These are phyloP conservation scores for Sporothrix euskadiensis DNA, from an alignment of 2,329 filamentous ascomycete species.

Conservation along the genomic window DNA sequence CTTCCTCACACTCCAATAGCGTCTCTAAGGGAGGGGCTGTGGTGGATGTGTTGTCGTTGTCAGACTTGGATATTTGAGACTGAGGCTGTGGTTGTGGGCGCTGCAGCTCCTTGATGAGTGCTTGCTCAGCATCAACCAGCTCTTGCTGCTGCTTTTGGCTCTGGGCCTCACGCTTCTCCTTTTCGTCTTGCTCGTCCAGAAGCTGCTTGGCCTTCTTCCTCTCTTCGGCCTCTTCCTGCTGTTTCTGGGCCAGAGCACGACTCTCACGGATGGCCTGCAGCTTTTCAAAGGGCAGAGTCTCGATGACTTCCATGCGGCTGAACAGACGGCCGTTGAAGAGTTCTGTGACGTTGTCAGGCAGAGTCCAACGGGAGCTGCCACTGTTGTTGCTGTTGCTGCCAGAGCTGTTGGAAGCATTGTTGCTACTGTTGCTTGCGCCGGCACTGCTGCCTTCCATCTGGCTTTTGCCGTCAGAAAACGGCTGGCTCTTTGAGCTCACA, in stretches of 20 bases:
- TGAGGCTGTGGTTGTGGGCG: neutral
- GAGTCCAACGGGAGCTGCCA: slow-evolving; percentile 49
- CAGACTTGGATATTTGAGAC: neutral
- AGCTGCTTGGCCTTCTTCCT: slow-evolving; percentile 27
- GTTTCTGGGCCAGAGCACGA: slow-evolving; percentile 39
- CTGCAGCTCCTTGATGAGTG: slow-evolving; percentile 12
- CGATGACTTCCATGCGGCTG: slow-evolving; percentile 57
- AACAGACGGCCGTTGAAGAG: slow-evolving; percentile 58
- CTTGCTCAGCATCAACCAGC: neutral
- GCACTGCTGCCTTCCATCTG: slow-evolving; percentile 31
- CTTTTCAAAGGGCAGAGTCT: slow-evolving; percentile 58
- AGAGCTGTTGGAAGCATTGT: slow-evolving; percentile 27
- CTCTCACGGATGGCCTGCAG: slow-evolving; percentile 50
- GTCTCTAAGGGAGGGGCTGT: neutral
- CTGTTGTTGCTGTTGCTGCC: slow-evolving; percentile 36
- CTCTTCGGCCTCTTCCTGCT: slow-evolving; percentile 21
- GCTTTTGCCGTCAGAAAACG: neutral
- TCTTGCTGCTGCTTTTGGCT: slow-evolving; percentile 1
- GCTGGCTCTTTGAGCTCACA: neutral
- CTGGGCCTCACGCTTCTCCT: neutral
- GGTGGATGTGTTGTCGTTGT: neutral
- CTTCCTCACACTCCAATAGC: neutral
- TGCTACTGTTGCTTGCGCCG: slow-evolving; percentile 17
- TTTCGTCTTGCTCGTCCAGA: slow-evolving; percentile 24
- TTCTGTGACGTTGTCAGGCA: slow-evolving; percentile 59